Evolutionary conservation across 164 flowering plant genomes (phyloP).

Genomic region (Stephania yunnanensis): DNA sequence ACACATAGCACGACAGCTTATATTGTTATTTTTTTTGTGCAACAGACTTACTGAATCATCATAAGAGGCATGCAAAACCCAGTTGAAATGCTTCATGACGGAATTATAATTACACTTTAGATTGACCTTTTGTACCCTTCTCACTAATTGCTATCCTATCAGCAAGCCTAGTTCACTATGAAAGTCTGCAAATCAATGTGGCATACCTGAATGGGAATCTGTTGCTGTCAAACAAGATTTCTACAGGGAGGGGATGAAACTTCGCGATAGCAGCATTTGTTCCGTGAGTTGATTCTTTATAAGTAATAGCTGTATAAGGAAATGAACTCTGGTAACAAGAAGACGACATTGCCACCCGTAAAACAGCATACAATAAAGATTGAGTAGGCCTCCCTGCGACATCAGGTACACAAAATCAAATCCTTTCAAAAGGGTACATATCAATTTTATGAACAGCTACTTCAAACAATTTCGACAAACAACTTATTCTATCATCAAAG

Average conservation of each 20-base stretch:
- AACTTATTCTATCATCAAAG: not conserved
- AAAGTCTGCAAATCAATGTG: not conserved
- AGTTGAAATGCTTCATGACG: not conserved
- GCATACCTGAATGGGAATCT: slow-evolving; percentile 53
- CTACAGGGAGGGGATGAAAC: slow-evolving; percentile 33
- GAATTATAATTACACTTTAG: not conserved
- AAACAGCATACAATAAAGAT: slow-evolving; percentile 34
- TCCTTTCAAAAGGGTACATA: not conserved
- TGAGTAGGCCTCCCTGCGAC: slow-evolving; percentile 37
- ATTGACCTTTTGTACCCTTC: not conserved
- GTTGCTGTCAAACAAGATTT: slow-evolving; percentile 19
- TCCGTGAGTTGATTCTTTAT: slow-evolving; percentile 19
- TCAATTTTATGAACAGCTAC: not conserved
- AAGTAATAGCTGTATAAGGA: slow-evolving; percentile 17
- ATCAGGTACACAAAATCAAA: not conserved
- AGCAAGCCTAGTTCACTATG: not conserved
- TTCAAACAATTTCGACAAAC: not conserved
- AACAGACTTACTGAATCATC: not conserved
- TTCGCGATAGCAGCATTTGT: slow-evolving; percentile 25
- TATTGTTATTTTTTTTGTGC: not conserved
- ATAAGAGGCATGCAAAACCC: not conserved
- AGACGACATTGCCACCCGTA: slow-evolving; percentile 35
- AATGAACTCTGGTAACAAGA: slow-evolving; percentile 24
- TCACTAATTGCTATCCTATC: not conserved
- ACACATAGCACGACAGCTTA: no score